A percentile compares a stretch with the other conserved stretches of the same genome.
Evolutionary conservation across 176 grass and related monocot genomes (phyloP).

Genomic region (Dendrocalamus sinicus): DNA sequence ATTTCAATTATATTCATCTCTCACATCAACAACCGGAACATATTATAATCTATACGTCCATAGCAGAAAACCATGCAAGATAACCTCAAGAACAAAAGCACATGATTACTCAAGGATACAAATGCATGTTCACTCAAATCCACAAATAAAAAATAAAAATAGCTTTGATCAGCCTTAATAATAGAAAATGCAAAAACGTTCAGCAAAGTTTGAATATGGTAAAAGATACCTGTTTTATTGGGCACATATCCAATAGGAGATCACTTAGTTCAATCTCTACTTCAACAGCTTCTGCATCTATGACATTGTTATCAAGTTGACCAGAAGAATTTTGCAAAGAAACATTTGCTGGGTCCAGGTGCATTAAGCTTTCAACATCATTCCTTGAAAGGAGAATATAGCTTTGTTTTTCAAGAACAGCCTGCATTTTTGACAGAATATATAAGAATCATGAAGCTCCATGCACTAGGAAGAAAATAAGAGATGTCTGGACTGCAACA

Average conservation of each 20-base stretch:
- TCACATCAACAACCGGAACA: background rate
- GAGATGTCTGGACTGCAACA: background rate
- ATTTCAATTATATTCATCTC: background rate
- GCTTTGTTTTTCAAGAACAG: slow-evolving; percentile 96
- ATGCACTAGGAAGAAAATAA: background rate
- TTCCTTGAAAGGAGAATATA: slow-evolving; percentile 93
- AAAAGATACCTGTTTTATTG: slow-evolving; percentile 87
- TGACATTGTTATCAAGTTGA: slow-evolving; percentile 56
- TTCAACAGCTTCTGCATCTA: slow-evolving; percentile 73
- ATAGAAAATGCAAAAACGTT: background rate
- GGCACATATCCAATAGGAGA: slow-evolving; percentile 81
- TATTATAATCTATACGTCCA: background rate
- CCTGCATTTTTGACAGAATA: slow-evolving; percentile 61
- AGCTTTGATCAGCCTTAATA: background rate
- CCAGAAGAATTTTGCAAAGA: slow-evolving; percentile 63
- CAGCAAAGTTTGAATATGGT: slow-evolving; percentile 17
- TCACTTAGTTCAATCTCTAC: slow-evolving; percentile 88
- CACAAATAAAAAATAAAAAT: slow-evolving; percentile 14
- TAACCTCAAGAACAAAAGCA: background rate
- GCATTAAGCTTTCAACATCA: slow-evolving; percentile 95
- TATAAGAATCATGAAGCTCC: slow-evolving; percentile 31
- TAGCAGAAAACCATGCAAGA: background rate
- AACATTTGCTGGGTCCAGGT: slow-evolving; percentile 76
- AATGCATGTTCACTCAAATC: slow-evolving; percentile 2
- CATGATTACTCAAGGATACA: background rate